Evolutionary conservation across 2,329 filamentous ascomycete genomes (phyloP), one percentile per base, ranked within the genome.

Genomic region (Penicillium sp.): DNA sequence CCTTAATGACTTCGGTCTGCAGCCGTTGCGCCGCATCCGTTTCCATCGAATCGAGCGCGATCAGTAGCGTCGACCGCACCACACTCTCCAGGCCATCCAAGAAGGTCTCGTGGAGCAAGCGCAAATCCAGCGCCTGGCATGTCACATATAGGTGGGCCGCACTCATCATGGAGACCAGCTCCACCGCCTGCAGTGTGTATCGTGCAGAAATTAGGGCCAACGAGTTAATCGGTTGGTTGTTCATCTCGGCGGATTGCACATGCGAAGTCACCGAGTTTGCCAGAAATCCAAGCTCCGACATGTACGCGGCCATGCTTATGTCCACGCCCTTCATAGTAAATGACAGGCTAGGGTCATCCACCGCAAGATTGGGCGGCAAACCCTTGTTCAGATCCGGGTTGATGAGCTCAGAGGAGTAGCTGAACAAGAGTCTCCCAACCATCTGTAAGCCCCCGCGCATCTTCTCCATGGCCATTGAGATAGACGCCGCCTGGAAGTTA

Each of bases 401-500:
- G 58, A 87, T 78, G 12, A 88, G 66, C 63, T 88, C 84, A 0
- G 78, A 76, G 48, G 75, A 75, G 61, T 87, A 83, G 0, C 78
- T 73, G 60, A 83, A 87, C 15, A 87, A 66, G 66, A 88, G 78
- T n/a, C 79, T 78, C 2, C 83, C 82, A 3, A 84, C 64, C 61
- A 75, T 76, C 56, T 82, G 78, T 32, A 80, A 57, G 0, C 69
- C 71, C 4, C 68, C 66, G 4, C 78, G 74, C 0, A 72, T 70
- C 66, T 85, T 86, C 54, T 86, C 84, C 74, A 81, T 82, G 1
- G 83, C 82, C 0, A 81, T 82, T 0, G 84, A 86, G 25, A 87
- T 69, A 1, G 77, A 71, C 6, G 71, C 71, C 1, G 83, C 85
- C 64, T 87, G 84, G 64, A 88, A 88, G 61, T 88, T 88, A 23